Conservation (phyloP, 768 basidiomycete species). For the Lactifluus rugatus region DNA sequence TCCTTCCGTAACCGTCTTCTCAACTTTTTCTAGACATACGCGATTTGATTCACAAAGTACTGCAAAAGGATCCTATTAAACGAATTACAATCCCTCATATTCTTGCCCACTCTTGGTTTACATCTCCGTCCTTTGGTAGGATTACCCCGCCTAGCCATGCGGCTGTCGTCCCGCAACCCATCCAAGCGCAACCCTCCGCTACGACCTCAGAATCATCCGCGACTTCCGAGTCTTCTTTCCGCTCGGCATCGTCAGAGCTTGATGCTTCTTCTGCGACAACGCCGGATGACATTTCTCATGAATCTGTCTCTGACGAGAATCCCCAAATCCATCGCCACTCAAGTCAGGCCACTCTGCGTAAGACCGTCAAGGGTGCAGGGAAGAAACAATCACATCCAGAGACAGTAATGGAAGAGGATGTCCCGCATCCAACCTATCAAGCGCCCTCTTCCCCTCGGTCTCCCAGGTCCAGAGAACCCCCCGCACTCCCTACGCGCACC, state of each 20-base stretch:
- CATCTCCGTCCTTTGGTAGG: conserved; percentile 20
- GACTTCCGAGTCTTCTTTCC: conserved; percentile 38
- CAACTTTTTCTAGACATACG: conserved; percentile 56
- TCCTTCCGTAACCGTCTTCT: not conserved
- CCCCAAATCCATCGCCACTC: conserved; percentile 37
- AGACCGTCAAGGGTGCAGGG: conserved; percentile 21
- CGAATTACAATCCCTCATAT: conserved; percentile 80
- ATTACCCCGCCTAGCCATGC: conserved; percentile 21
- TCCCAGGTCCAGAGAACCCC: conserved; percentile 34
- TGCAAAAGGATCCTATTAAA: conserved; percentile 65
- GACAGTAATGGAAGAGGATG: conserved; percentile 46
- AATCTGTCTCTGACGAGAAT: conserved; percentile 20
- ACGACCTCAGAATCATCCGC: conserved; percentile 33
- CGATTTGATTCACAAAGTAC: conserved; percentile 66
- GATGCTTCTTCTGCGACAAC: conserved; percentile 44
- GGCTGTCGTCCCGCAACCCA: conserved; percentile 26
- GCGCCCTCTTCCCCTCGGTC: conserved; percentile 25
- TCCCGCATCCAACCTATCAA: conserved; percentile 11
- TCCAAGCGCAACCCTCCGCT: conserved; percentile 25
- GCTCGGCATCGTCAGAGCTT: conserved; percentile 20
- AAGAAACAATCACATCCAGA: conserved; percentile 35
- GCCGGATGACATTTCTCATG: conserved; percentile 35
- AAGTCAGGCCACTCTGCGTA: conserved; percentile 55
- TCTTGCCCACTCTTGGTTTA: conserved; percentile 82
- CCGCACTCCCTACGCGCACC: conserved; percentile 65